These are phyloP conservation scores for Eremochloa ophiuroides DNA, from an alignment of 176 grass and related monocot species.

Conservation along the genomic window DNA sequence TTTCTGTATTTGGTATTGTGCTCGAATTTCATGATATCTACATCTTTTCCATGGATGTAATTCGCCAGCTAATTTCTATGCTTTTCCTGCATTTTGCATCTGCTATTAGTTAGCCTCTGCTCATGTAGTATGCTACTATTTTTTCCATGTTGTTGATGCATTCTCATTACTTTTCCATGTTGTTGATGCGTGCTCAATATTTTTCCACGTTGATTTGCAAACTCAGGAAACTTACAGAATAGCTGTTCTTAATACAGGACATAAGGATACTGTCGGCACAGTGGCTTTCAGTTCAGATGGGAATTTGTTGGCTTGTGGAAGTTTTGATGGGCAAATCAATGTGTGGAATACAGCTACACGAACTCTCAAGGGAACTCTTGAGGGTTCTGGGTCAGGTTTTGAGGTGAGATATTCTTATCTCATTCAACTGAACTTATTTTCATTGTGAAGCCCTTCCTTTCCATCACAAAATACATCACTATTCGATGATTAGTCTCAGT, in stretches of 20 bases:
- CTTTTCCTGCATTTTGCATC: not conserved
- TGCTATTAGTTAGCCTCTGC: not conserved
- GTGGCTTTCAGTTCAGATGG: slow-evolving; percentile 90
- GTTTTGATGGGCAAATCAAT: slow-evolving; percentile 75
- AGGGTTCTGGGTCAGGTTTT: slow-evolving; percentile 72
- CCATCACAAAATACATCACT: not conserved
- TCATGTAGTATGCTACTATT: not conserved
- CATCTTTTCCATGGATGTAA: not conserved
- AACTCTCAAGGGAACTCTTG: slow-evolving; percentile 57
- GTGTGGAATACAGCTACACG: slow-evolving; percentile 59
- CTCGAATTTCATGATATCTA: not conserved
- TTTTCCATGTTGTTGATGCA: not conserved
- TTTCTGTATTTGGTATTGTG: not conserved
- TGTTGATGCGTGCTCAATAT: not conserved
- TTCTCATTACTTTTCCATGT: not conserved
- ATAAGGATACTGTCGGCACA: slow-evolving; percentile 59
- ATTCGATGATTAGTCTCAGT: not conserved
- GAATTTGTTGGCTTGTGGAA: slow-evolving; percentile 67
- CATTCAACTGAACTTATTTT: not conserved
- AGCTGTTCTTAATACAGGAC: slow-evolving; percentile 43
- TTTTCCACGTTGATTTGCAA: not conserved
- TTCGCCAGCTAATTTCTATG: not conserved
- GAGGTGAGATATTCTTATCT: slow-evolving; percentile 52
- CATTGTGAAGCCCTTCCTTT: not conserved
- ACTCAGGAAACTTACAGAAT: slow-evolving; percentile 10